A percentile compares a stretch with the other conserved stretches of the same genome.
Evolutionary conservation across 2,329 filamentous ascomycete species (phyloP).

Genomic region (Xylaria arbuscula): DNA sequence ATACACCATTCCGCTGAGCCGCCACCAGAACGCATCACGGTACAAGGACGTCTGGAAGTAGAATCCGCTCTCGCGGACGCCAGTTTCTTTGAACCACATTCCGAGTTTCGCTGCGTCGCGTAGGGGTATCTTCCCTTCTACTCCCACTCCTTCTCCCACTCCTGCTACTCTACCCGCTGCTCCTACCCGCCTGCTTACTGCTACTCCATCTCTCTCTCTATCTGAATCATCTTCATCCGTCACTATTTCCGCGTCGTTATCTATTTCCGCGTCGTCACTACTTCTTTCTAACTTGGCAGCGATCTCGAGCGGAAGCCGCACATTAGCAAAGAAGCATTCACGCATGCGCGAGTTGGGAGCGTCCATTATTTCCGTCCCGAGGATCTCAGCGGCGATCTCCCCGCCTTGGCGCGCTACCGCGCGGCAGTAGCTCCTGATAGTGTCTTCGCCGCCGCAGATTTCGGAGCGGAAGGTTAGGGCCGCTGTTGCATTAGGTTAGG

Average conservation of each 20-base stretch:
- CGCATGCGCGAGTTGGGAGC: slow-evolving; percentile 52
- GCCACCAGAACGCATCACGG: slow-evolving; percentile 66
- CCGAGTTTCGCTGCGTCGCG: slow-evolving; percentile 50
- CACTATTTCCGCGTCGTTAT: neutral
- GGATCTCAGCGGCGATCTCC: slow-evolving; percentile 58
- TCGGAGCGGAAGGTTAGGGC: slow-evolving; percentile 68
- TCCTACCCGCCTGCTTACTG: too few relatives aligned
- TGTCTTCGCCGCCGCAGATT: slow-evolving; percentile 67
- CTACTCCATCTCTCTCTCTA: too few relatives aligned
- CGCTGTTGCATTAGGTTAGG: slow-evolving; percentile 47
- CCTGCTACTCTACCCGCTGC: too few relatives aligned
- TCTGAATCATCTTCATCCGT: neutral
- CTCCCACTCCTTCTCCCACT: too few relatives aligned
- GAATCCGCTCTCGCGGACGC: slow-evolving; percentile 60
- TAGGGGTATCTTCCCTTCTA: slow-evolving; percentile 48
- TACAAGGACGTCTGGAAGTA: slow-evolving; percentile 69
- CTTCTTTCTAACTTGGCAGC: neutral
- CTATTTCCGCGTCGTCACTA: neutral
- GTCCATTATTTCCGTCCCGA: slow-evolving; percentile 71
- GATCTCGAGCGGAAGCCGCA: slow-evolving; percentile 62
- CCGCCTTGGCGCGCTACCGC: slow-evolving; percentile 64
- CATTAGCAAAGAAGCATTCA: slow-evolving; percentile 67
- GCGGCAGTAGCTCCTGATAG: slow-evolving; percentile 64
- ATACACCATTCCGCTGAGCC: slow-evolving; percentile 73
- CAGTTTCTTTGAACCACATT: slow-evolving; percentile 58